These are phyloP conservation scores for Murraya paniculata DNA, from an alignment of 345 rosid genomes.

Conservation along the genomic window DNA sequence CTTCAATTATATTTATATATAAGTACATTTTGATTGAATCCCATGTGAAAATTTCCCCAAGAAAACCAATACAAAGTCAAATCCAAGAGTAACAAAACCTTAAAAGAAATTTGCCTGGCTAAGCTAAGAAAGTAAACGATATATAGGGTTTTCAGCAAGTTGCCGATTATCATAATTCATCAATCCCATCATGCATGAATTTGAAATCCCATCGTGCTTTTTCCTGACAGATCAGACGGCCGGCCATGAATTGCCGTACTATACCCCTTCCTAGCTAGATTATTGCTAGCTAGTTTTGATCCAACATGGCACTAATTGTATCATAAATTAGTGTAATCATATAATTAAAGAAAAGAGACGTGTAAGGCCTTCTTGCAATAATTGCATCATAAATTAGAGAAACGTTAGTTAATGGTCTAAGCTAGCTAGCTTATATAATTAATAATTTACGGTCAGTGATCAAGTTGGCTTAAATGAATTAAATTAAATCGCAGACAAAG, in stretches of 20 bases:
- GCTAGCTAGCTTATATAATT: neutral
- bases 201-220: neutral
- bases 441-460: neutral
- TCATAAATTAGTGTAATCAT: neutral
- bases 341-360: slow-evolving; percentile 7
- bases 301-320: neutral
- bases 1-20: too few species aligned
- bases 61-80: neutral
- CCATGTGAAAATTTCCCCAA: neutral
- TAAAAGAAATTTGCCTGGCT: too few species aligned
- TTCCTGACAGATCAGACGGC: slow-evolving; percentile 6
- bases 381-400: neutral
- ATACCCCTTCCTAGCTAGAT: slow-evolving; percentile 19
- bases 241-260: neutral
- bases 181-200: slow-evolving; percentile 4
- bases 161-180: neutral
- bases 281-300: slow-evolving; percentile 24
- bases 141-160: neutral
- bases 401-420: neutral
- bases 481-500: neutral
- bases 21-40: neutral
- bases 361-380: slow-evolving; percentile 6
- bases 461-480: slow-evolving; percentile 5
- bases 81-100: neutral
- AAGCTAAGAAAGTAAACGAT: neutral